Evolutionary conservation across 805 yeast species (phyloP), one percentile per base, ranked within the genome.

Genomic region (Myxozyma neglecta): DNA sequence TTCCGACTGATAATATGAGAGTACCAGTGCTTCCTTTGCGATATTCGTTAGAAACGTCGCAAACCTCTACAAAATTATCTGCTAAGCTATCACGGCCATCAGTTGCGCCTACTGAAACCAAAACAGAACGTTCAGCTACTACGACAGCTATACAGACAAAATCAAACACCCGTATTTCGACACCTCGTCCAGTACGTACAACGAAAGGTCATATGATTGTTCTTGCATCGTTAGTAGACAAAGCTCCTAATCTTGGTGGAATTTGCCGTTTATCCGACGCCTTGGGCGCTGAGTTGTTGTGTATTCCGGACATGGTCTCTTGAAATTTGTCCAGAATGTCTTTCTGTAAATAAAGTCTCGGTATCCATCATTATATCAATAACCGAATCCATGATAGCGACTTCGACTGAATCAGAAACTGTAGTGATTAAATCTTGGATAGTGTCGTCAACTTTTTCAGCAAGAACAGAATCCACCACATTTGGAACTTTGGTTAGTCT

Each of bases 191-290:
- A 1, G 76, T 79, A 10, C 80, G 77, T 16, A 75, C 85, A 37
- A 80, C 80, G 52, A 81, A 97, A 60, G 90, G 96, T 13, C 89
- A 88, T n/a, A 78, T 92, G 70, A 87, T 92, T 66, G 96, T 92
- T n/a, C 86, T 93, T 34, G 88, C 96, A 0, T 89, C 97, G 0
- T 77, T 92, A 55, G 97, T 93, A 1, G 97, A 92, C 72, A 92
- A 92, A 69, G 86, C 96, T 1, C 97, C 97, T 1, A 93, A 92
- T 70, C 76, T 93, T 40, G 98, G 97, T 16, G 97, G 97, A 55
- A 93, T 92, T 48, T 92, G 97, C 72, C 81, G 98, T 67, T 76
- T 92, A 42, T 89, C 94, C 75, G 98, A 92, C 72, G 97, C 91
- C 11, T 79, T 92, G 24, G 97, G 98, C 5, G 97, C 90, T 2